phyloP scores from a whole-genome alignment of 306 rosid genomes.

The Glycyrrhiza uralensis region DNA sequence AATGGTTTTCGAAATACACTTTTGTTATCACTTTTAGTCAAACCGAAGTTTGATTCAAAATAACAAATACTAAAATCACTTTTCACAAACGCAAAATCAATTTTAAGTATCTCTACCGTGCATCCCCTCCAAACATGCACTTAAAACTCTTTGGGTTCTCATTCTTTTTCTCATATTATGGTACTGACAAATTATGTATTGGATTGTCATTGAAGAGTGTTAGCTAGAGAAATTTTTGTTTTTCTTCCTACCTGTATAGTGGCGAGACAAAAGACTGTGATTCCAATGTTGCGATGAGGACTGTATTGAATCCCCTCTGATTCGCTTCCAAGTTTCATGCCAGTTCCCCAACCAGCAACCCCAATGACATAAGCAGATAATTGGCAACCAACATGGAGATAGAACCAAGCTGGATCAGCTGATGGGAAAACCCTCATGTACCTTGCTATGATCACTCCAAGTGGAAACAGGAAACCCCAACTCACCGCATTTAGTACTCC shows the following conservation, averaged over 20 bases:
- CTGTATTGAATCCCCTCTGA: slow-evolving; percentile 37
- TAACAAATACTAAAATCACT: no score
- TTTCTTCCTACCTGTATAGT: slow-evolving; percentile 92
- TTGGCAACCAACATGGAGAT: slow-evolving; percentile 71
- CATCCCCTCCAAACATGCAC: no score
- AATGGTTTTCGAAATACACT: no score
- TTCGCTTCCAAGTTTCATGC: slow-evolving; percentile 75
- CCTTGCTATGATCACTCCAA: slow-evolving; percentile 77
- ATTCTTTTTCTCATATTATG: no score
- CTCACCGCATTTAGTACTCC: slow-evolving; percentile 77
- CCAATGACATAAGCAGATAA: slow-evolving; percentile 74
- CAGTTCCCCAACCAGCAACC: slow-evolving; percentile 92
- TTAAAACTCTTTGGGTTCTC: no score
- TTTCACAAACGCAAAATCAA: no score
- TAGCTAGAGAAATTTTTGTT: no score
- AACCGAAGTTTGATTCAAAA: no score
- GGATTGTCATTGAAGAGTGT: no score
- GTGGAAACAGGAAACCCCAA: slow-evolving; percentile 90
- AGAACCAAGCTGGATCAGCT: slow-evolving; percentile 93
- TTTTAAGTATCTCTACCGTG: no score
- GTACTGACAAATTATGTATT: no score
- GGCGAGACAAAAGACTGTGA: slow-evolving; percentile 63
- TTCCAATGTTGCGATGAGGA: slow-evolving; percentile 72
- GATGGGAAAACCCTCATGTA: slow-evolving; percentile 62
- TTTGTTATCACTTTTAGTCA: no score